These are phyloP conservation scores for Rhodomyrtus psidioides DNA, from an alignment of 441 rosid species.

Conservation along the genomic window DNA sequence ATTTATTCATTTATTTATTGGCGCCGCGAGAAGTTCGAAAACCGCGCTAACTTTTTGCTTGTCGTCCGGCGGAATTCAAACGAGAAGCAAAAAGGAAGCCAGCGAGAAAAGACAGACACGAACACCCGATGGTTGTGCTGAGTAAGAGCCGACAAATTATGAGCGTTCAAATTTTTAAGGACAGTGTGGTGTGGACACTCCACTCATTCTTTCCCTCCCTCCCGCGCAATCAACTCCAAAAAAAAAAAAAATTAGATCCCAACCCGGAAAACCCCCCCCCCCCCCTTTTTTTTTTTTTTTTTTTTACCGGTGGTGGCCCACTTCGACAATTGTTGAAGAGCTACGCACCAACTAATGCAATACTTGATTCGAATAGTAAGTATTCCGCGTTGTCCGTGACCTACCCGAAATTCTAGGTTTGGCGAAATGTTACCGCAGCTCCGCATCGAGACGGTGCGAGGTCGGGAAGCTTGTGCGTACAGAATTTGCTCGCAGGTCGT, in stretches of 20 bases:
- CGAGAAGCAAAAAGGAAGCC: not conserved
- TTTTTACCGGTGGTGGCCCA: not conserved
- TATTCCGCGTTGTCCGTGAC: not conserved
- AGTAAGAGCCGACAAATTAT: not conserved
- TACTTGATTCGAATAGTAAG: not conserved
- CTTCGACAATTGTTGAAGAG: not conserved
- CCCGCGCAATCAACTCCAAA: not conserved
- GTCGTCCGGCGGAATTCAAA: not conserved
- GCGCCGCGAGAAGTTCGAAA: not conserved
- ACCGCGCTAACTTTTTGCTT: not conserved
- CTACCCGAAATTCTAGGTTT: not conserved
- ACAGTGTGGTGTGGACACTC: not conserved
- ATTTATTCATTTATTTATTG: not conserved
- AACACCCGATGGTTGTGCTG: not conserved
- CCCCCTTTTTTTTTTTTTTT: no score
- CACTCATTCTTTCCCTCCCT: not conserved
- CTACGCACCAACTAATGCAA: not conserved
- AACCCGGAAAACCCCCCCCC: not conserved
- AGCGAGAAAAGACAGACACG: not conserved
- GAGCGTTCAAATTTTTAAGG: not conserved
- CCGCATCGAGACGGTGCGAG: not conserved
- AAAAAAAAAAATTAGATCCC: not conserved
- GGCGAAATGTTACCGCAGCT: not conserved
- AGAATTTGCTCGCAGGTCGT: accelerated
- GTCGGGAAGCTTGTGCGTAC: accelerated